phyloP scores from a whole-genome alignment of 2,329 filamentous ascomycete genomes.

The Epichloe amarillans region DNA sequence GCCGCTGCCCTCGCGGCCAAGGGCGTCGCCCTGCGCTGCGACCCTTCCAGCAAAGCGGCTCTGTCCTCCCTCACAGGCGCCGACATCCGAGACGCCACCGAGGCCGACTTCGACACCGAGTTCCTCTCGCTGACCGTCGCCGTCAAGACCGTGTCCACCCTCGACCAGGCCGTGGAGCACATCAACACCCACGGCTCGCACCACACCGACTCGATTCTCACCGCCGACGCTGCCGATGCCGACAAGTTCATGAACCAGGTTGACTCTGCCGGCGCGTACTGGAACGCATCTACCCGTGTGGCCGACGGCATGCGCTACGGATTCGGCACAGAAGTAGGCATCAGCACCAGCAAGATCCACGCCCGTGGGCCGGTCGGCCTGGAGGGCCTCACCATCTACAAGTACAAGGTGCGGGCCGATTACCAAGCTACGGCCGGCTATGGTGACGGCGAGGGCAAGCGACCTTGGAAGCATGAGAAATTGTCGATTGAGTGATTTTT shows the following conservation, averaged over 20 bases:
- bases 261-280: slow-evolving; percentile 87
- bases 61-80: slow-evolving; percentile 35
- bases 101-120: slow-evolving; percentile 73
- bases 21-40: slow-evolving; percentile 75
- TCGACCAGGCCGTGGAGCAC: slow-evolving; percentile 66
- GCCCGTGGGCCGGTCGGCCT: slow-evolving; percentile 84
- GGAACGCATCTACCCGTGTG: slow-evolving; percentile 91
- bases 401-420: slow-evolving; percentile 76
- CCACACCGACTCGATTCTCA: slow-evolving; percentile 88
- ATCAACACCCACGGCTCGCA: slow-evolving; percentile 88
- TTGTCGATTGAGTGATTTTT: slow-evolving; percentile 13
- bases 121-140: slow-evolving; percentile 77
- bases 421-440: slow-evolving; percentile 77
- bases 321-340: slow-evolving; percentile 95
- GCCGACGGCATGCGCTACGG: slow-evolving; percentile 95
- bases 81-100: slow-evolving; percentile 49
- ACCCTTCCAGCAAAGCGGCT: slow-evolving; percentile 51
- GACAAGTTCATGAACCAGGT: slow-evolving; percentile 74
- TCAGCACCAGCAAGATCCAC: slow-evolving; percentile 98
- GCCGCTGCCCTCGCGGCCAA: slow-evolving; percentile 61
- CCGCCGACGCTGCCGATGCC: slow-evolving; percentile 51
- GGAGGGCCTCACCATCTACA: slow-evolving; percentile 93
- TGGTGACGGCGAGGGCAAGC: slow-evolving; percentile 47
- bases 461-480: slow-evolving; percentile 44
- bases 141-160: slow-evolving; percentile 59